These are phyloP conservation scores for Penicillium riverlandense DNA, from an alignment of 495 filamentous ascomycete species.

Conservation along the genomic window DNA sequence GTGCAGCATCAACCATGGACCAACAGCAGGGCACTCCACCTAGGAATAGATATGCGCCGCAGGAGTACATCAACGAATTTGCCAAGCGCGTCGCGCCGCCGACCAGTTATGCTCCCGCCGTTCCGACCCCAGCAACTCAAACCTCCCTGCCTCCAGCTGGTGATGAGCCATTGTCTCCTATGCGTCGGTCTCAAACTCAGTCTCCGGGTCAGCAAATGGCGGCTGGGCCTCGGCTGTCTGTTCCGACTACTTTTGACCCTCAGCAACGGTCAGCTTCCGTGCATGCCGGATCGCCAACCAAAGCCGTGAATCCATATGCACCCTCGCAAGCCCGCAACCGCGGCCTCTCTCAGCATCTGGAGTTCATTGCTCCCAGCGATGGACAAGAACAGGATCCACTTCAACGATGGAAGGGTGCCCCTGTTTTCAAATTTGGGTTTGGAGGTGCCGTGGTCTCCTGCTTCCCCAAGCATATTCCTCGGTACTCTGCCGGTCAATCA, in stretches of 20 bases:
- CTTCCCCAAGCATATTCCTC: conserved; percentile 83
- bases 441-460: conserved; percentile 76
- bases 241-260: conserved; percentile 40
- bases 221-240: conserved; percentile 37
- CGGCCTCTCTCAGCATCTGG: conserved; percentile 36
- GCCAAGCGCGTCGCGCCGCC: conserved; percentile 39
- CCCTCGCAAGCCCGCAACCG: conserved; percentile 20
- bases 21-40: conserved; percentile 19
- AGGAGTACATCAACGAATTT: conserved; percentile 48
- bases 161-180: conserved; percentile 39
- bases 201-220: conserved; percentile 59
- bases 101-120: conserved; percentile 26
- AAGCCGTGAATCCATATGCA: conserved; percentile 29
- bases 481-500: conserved; percentile 67
- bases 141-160: conserved; percentile 14
- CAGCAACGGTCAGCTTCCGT: conserved; percentile 64
- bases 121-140: conserved; percentile 25
- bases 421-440: conserved; percentile 81
- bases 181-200: conserved; percentile 76
- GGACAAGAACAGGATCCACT: conserved; percentile 73
- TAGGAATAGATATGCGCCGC: conserved; percentile 32
- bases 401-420: conserved; percentile 82
- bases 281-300: conserved; percentile 47
- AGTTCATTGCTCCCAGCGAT: conserved; percentile 63
- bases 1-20: conserved; percentile 2